phyloP scores from a whole-genome alignment of 2,329 filamentous ascomycete species.

The Rasamsonia emersonii region DNA sequence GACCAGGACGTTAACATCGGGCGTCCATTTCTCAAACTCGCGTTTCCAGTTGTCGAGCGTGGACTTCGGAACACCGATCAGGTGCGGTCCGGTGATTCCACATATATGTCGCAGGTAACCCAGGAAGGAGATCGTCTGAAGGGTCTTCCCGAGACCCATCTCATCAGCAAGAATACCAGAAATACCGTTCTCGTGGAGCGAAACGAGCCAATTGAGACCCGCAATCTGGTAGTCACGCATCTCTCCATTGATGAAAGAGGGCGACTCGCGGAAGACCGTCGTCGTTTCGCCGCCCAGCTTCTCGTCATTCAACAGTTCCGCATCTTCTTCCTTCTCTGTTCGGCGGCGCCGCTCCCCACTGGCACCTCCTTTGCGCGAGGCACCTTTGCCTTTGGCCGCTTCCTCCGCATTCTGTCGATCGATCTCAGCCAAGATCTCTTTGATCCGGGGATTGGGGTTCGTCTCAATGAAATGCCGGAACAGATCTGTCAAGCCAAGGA shows the following conservation, averaged over 20 bases:
- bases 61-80: conserved; percentile 89
- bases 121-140: conserved; percentile 94
- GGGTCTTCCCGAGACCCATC: conserved; percentile 96
- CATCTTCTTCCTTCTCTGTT: conserved; percentile 96
- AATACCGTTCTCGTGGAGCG: conserved; percentile 95
- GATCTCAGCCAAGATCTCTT: conserved; percentile 88
- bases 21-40: conserved; percentile 89
- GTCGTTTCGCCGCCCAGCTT: conserved; percentile 77
- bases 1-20: conserved; percentile 87
- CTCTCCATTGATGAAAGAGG: conserved; percentile 72
- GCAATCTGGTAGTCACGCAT: conserved; percentile 98
- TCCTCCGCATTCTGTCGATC: conserved; percentile 81
- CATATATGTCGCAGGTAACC: conserved; percentile 89
- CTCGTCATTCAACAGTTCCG: conserved; percentile 77
- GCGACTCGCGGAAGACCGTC: conserved; percentile 89
- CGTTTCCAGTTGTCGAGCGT: conserved; percentile 98
- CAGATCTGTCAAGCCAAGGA: conserved; percentile 87
- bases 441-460: conserved; percentile 89
- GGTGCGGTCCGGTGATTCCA: conserved; percentile 81
- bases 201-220: conserved; percentile 95
- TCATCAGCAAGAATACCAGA: conserved; percentile 96
- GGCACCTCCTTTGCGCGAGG: conserved; percentile 75
- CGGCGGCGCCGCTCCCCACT: conserved; percentile 68
- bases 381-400: conserved; percentile 58
- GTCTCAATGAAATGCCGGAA: conserved; percentile 99